phyloP scores from a whole-genome alignment of 1,284 basidiomycete genomes.

The Cryptococcus depauperatus region DNA sequence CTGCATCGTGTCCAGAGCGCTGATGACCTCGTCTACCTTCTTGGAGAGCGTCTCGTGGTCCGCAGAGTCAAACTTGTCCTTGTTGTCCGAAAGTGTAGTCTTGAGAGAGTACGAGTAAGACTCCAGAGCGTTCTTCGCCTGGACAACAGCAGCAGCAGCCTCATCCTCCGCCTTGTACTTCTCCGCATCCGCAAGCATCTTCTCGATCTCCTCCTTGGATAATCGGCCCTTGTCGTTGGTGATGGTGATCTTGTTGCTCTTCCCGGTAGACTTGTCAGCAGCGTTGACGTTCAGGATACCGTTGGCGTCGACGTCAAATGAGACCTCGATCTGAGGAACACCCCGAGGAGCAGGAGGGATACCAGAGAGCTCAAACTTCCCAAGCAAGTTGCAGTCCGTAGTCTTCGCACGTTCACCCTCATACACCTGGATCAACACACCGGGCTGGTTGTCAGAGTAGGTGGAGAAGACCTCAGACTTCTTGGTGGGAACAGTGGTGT shows the following conservation, averaged over 20 bases:
- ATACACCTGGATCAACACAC: slow-evolving; percentile 95
- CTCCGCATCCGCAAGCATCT: slow-evolving; percentile 98
- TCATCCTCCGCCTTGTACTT: slow-evolving; percentile 73
- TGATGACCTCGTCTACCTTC: slow-evolving; percentile 75
- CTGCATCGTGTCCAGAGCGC: slow-evolving; percentile 82
- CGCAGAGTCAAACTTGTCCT: slow-evolving; percentile 74
- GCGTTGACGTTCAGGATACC: slow-evolving; percentile 91
- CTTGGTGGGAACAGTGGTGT: slow-evolving; percentile 95
- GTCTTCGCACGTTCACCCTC: slow-evolving; percentile 97
- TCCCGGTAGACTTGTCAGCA: slow-evolving; percentile 92
- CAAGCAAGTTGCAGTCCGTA: slow-evolving; percentile 92
- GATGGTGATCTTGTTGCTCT: slow-evolving; percentile 76
- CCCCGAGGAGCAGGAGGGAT: slow-evolving; percentile 96
- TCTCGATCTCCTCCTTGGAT: slow-evolving; percentile 96
- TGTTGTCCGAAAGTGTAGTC: slow-evolving; percentile 81
- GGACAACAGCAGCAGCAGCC: slow-evolving; percentile 89
- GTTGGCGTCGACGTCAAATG: slow-evolving; percentile 96
- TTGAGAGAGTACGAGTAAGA: slow-evolving; percentile 93
- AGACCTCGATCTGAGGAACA: slow-evolving; percentile 90
- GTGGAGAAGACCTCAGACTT: slow-evolving; percentile 95
- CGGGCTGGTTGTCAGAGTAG: slow-evolving; percentile 97
- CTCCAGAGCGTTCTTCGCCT: slow-evolving; percentile 93
- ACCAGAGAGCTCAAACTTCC: slow-evolving; percentile 94
- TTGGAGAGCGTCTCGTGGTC: slow-evolving; percentile 83
- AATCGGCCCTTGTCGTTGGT: slow-evolving; percentile 98